Evolutionary conservation across 371 early-diverging fungal genomes (phyloP), one percentile per base, ranked within the genome.

Genomic region (Nematocida parisii): DNA sequence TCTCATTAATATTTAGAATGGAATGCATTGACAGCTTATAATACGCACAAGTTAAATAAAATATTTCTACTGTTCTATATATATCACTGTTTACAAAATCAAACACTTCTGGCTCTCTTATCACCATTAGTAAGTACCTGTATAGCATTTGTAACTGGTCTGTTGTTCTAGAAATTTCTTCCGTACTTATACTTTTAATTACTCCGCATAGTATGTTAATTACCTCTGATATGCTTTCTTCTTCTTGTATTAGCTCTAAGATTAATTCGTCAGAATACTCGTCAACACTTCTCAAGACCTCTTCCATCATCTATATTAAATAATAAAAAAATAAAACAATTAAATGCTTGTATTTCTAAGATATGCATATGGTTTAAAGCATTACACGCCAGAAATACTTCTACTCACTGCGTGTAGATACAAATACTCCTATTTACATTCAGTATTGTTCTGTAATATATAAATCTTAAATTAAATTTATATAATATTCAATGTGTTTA

Each of bases 281-380:
- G 5, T 11, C 11, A n/a, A 40, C 70, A n/a, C 50, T 22, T 44
- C 40, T 45, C 18, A 77, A 70, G 15, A 50, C 50, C 15, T 56
- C 57, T 47, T 77, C 80, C 46, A 67, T 68, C 80, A 70, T 75
- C 61, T 27, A 45, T 27, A 56, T 42, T 18, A 58, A 70, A 77
- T 46, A 40, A n/a, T 7, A 20, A 50, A 67, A 77, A 33, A 33
- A 33, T 33, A 20, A 77, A 70, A 54, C 44, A 50, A 50, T 50
- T 50, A 50, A 50, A 50, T 50, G 13, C n/a, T 4, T 20, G 24
- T 46, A 71, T 71, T 56, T 55, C 40, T 67, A 52, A 20, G 15
- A 62, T 24, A 24, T 24, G 3, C 62, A 24, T n/a, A 0, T 24
- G 24, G 1, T 24, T n/a, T 24, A 24, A n/a, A n/a, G 18, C 18